These are phyloP conservation scores for Pseudogymnoascus sp. DNA, from an alignment of 2,329 filamentous ascomycete genomes.

Conservation along the genomic window DNA sequence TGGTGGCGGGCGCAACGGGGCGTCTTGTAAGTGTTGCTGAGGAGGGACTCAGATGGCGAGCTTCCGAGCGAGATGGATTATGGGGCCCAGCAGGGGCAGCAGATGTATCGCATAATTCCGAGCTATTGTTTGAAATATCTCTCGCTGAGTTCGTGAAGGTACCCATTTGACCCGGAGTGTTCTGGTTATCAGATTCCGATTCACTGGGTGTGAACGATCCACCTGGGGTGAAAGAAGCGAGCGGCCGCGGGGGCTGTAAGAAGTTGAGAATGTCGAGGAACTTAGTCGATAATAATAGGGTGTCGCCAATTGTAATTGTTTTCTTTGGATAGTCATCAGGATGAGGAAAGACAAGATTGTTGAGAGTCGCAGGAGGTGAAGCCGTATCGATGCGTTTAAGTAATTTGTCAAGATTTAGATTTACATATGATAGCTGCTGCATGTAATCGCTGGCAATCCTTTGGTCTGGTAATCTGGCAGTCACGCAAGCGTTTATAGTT, in stretches of 20 bases:
- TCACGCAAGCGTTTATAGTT: neutral
- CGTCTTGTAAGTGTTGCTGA: neutral
- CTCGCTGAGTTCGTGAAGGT: neutral
- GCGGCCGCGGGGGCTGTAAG: neutral
- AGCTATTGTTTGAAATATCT: neutral
- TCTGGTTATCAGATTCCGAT: neutral
- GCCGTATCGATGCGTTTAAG: neutral
- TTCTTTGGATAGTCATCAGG: conserved; percentile 2
- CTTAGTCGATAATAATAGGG: neutral
- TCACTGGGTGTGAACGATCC: conserved; percentile 1
- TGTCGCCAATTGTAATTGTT: neutral
- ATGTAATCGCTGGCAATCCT: neutral
- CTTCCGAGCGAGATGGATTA: neutral
- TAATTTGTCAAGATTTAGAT: neutral
- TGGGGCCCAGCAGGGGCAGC: neutral
- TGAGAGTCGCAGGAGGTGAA: neutral
- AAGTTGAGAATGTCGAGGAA: conserved; percentile 4
- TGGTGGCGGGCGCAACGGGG: neutral
- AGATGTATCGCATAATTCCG: neutral
- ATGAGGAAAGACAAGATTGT: neutral
- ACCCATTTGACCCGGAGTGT: neutral
- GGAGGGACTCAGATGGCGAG: neutral
- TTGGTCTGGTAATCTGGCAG: neutral
- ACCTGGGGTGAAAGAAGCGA: neutral
- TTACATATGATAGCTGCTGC: conserved; percentile 5